Evolutionary conservation across 2,329 filamentous ascomycete genomes (phyloP).

Genomic region (Cladosporium sp.): DNA sequence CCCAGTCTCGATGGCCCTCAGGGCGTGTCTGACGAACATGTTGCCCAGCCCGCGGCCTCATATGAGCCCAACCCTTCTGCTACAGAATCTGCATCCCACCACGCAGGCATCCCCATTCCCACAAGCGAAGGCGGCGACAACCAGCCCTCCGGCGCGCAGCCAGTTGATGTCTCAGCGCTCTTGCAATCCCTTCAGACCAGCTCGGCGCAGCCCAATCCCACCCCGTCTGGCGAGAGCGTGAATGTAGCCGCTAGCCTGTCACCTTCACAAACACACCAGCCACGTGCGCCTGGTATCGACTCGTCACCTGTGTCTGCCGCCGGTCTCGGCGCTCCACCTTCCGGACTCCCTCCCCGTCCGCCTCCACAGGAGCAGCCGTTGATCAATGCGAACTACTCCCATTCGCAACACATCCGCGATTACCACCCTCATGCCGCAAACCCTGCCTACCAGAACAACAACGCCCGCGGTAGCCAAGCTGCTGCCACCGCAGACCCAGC

Average conservation of each 20-base stretch:
- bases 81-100: constrained; percentile 10
- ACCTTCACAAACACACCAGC: constrained; percentile 21
- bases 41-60: constrained; percentile 5
- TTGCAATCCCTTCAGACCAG: constrained; percentile 35
- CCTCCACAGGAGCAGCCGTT: constrained; percentile 44
- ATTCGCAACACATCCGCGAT: constrained; percentile 43
- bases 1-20: constrained; percentile 1
- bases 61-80: constrained; percentile 4
- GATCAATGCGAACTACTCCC: constrained; percentile 43
- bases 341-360: constrained; percentile 42
- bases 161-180: constrained; percentile 42
- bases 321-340: constrained; percentile 28
- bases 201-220: not conserved
- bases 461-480: not conserved
- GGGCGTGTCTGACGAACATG: constrained; percentile 3
- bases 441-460: constrained; percentile 25
- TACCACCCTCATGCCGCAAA: constrained; percentile 44
- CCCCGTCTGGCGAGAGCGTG: constrained; percentile 28
- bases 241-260: constrained; percentile 24
- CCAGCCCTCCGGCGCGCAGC: constrained; percentile 13
- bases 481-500: constrained; percentile 14
- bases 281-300: constrained; percentile 25
- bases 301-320: constrained; percentile 29
- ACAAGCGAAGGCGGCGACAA: not conserved
- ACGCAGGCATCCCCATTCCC: constrained; percentile 6